These are phyloP conservation scores for Gloeophyllum trabeum DNA, from an alignment of 768 basidiomycete species.

Conservation along the genomic window DNA sequence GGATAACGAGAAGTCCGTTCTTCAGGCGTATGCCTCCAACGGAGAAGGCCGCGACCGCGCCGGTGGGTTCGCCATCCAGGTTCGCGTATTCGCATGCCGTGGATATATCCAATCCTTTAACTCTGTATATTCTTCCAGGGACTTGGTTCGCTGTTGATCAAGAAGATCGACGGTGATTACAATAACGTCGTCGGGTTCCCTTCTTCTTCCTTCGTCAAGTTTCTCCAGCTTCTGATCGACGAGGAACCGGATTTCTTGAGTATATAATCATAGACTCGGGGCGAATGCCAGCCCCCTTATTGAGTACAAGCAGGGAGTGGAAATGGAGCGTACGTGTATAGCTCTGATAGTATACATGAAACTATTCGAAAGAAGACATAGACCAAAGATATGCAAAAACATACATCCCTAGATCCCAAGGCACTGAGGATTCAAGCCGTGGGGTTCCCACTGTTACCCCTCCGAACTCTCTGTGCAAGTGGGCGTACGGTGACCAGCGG, in stretches of 20 bases:
- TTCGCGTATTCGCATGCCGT: constrained; percentile 18
- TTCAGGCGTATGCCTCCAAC: constrained; percentile 74
- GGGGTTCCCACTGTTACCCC: too few species aligned
- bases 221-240: constrained; percentile 56
- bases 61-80: constrained; percentile 93
- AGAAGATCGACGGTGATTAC: constrained; percentile 84
- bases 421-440: too few species aligned
- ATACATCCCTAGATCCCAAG: too few species aligned
- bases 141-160: constrained; percentile 67
- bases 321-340: too few species aligned
- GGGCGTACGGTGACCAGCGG: too few species aligned
- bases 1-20: constrained; percentile 43
- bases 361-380: too few species aligned
- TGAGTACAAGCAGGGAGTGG: too few species aligned
- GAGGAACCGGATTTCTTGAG: constrained; percentile 67
- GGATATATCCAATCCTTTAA: not conserved
- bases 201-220: constrained; percentile 71
- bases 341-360: too few species aligned
- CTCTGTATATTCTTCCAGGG: constrained; percentile 32
- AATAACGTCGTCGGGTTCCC: constrained; percentile 92
- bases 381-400: too few species aligned
- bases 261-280: too few species aligned
- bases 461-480: too few species aligned
- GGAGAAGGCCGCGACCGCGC: constrained; percentile 84
- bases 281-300: too few species aligned